Conservation (phyloP, 78 protist genomes). For the Dictyostelium citrinum region DNA sequence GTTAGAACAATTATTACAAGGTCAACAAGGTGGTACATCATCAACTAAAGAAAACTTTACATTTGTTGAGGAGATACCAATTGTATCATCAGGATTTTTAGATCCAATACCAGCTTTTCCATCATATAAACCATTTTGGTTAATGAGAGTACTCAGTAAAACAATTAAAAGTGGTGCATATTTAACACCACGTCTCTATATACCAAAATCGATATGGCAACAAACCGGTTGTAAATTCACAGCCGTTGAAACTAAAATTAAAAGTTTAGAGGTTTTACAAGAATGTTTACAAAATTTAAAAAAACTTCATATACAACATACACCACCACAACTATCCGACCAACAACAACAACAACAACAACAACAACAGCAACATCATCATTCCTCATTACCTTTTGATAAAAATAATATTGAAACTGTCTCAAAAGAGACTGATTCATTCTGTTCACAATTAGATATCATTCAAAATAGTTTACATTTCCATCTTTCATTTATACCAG, state of each 20-base stretch:
- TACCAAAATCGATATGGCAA: constrained; percentile 73
- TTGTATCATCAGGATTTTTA: not conserved
- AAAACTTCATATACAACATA: not conserved
- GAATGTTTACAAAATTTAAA: constrained; percentile 45
- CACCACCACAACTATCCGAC: not conserved
- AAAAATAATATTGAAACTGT: constrained; percentile 26
- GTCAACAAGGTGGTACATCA: constrained; percentile 4
- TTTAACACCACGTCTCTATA: constrained; percentile 58
- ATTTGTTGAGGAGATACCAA: constrained; percentile 54
- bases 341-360: not conserved
- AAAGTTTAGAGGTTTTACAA: constrained; percentile 33
- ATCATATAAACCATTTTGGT: constrained; percentile 78
- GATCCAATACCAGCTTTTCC: constrained; percentile 75
- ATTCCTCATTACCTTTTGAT: constrained; percentile 10
- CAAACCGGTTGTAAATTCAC: constrained; percentile 71
- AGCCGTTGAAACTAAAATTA: constrained; percentile 48
- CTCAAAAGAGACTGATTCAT: constrained; percentile 53
- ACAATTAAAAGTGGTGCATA: constrained; percentile 69
- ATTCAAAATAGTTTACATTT: constrained; percentile 65
- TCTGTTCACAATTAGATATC: constrained; percentile 63
- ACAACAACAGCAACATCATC: not conserved
- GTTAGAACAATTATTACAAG: constrained; percentile 46
- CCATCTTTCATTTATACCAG: constrained; percentile 72
- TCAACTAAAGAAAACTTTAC: constrained; percentile 55
- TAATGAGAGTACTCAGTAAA: constrained; percentile 62